Conservation (phyloP, 306 rosid genomes). For the Fragaria nilgerrensis region DNA sequence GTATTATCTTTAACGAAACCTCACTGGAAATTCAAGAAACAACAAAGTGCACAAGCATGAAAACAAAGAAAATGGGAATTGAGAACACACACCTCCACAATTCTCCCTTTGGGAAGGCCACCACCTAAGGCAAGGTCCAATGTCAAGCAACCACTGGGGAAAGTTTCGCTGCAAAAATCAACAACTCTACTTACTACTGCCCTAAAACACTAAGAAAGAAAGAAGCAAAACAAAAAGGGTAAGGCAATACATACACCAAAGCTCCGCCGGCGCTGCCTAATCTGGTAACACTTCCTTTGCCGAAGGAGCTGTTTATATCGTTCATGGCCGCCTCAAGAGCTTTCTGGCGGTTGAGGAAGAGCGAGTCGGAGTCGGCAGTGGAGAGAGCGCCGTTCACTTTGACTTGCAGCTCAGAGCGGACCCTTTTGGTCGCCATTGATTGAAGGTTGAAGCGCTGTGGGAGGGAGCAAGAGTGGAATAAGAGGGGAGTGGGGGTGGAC, state of each 20-base stretch:
- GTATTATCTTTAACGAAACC: neutral
- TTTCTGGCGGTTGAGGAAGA: slow-evolving; percentile 87
- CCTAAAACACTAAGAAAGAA: slow-evolving; percentile 17
- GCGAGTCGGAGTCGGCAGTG: slow-evolving; percentile 70
- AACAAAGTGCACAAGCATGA: neutral
- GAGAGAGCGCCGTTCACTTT: slow-evolving; percentile 72
- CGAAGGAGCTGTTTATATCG: slow-evolving; percentile 87
- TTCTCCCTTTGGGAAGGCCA: slow-evolving; percentile 97
- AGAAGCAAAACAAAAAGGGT: slow-evolving; percentile 13
- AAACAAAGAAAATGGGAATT: neutral
- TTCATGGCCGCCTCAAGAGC: slow-evolving; percentile 97
- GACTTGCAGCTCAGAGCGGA: slow-evolving; percentile 67
- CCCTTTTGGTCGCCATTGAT: slow-evolving; percentile 29
- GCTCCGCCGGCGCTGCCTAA: slow-evolving; percentile 99
- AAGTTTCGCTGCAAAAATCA: slow-evolving; percentile 72
- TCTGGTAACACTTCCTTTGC: slow-evolving; percentile 97
- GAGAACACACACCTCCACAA: slow-evolving; percentile 72
- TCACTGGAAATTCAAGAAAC: neutral
- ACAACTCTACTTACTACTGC: neutral
- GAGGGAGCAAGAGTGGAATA: slow-evolving; percentile 19
- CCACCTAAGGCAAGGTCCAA: slow-evolving; percentile 97
- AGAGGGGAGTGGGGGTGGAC: neutral
- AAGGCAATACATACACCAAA: slow-evolving; percentile 62
- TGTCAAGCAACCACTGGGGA: slow-evolving; percentile 97
- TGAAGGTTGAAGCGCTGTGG: slow-evolving; percentile 21